A percentile compares a stretch with the other conserved stretches of the same genome.
Evolutionary conservation across 1,284 basidiomycete species (phyloP).

Genomic region (Rhodotorula mucilaginosa): DNA sequence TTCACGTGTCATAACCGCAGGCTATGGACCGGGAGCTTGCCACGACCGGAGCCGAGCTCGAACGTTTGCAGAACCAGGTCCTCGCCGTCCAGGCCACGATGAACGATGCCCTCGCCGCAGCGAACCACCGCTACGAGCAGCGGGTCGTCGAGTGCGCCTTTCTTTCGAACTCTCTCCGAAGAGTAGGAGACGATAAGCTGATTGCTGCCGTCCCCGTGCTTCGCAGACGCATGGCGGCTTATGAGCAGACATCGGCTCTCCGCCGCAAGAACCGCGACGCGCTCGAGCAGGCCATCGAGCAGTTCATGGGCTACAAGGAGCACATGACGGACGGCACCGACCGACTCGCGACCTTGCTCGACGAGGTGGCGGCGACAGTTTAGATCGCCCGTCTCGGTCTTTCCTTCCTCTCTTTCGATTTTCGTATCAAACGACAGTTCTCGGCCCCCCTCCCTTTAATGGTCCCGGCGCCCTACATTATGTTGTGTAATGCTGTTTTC

Average conservation of each 20-base stretch:
- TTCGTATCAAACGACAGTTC: neutral
- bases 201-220: too few relatives aligned
- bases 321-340: constrained; percentile 25
- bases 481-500: constrained; percentile 2
- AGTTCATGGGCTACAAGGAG: constrained; percentile 31
- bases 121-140: constrained; percentile 33
- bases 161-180: too few relatives aligned
- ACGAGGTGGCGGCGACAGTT: constrained; percentile 11
- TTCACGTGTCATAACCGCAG: constrained; percentile 2
- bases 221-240: constrained; percentile 13
- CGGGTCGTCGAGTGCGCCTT: constrained; percentile 31
- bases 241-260: constrained; percentile 21
- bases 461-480: too few relatives aligned
- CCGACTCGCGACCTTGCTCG: constrained; percentile 12
- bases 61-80: constrained; percentile 29
- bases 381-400: neutral
- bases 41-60: constrained; percentile 30
- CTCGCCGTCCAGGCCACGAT: constrained; percentile 26
- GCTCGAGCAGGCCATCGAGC: constrained; percentile 28
- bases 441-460: too few relatives aligned
- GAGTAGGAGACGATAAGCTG: too few relatives aligned
- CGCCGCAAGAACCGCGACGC: constrained; percentile 25
- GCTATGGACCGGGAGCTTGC: constrained; percentile 27
- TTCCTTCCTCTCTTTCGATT: neutral
- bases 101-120: constrained; percentile 19